Conservation (phyloP, 2,329 filamentous ascomycete genomes). For the Verticillium longisporum region DNA sequence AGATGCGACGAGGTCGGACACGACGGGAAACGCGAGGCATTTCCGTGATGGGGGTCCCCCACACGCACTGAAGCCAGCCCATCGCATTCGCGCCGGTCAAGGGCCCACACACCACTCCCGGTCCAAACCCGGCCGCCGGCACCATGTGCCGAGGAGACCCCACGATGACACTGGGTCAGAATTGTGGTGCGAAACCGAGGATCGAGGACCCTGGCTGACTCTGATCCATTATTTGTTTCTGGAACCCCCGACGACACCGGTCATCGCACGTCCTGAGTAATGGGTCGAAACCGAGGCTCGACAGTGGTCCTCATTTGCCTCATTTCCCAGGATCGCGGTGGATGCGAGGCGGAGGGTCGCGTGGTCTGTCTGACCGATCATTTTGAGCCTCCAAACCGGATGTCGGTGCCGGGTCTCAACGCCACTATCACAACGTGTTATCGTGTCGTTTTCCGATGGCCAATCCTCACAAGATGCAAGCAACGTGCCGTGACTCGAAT, state of each 20-base stretch:
- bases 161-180: not conserved
- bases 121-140: not conserved
- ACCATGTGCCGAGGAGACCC: not conserved
- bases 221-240: not conserved
- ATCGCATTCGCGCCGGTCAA: not conserved
- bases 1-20: not conserved
- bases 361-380: not conserved
- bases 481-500: not conserved
- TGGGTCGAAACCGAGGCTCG: not conserved
- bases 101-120: not conserved
- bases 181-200: not conserved
- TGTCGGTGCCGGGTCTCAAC: not conserved
- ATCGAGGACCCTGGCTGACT: not conserved
- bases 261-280: not conserved
- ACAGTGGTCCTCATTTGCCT: not conserved
- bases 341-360: not conserved
- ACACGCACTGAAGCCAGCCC: not conserved
- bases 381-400: not conserved
- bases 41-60: not conserved
- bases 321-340: not conserved
- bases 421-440: not conserved
- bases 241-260: not conserved
- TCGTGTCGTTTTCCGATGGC: not conserved
- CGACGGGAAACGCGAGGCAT: not conserved
- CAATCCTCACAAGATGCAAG: not conserved